Conservation (phyloP, 257 asterid species). For the Ehretia macrophylla region DNA sequence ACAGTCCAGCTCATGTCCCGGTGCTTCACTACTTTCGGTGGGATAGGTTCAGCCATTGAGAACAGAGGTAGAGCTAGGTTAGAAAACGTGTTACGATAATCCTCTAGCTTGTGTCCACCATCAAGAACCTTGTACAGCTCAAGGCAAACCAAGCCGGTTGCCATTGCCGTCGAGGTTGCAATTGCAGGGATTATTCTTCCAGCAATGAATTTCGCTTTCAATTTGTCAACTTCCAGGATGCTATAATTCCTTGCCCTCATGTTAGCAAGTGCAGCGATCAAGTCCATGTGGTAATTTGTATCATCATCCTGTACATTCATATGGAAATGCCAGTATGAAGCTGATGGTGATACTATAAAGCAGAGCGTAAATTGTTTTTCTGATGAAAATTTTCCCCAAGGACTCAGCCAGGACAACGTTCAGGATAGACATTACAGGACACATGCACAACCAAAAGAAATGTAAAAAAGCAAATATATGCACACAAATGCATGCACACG, state of each 20-base stretch:
- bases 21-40: conserved; percentile 68
- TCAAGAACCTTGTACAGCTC: conserved; percentile 80
- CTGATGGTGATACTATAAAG: no score
- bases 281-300: conserved; percentile 86
- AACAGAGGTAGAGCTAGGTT: conserved; percentile 81
- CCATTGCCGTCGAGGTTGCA: conserved; percentile 91
- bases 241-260: conserved; percentile 95
- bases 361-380: no score
- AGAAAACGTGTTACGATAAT: conserved; percentile 86
- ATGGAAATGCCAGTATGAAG: no score
- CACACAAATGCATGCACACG: neutral
- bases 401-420: no score
- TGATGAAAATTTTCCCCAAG: no score
- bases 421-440: no score
- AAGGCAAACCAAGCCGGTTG: conserved; percentile 88
- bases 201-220: conserved; percentile 85
- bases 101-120: conserved; percentile 76
- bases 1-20: conserved; percentile 83
- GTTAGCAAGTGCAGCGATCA: conserved; percentile 87
- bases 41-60: conserved; percentile 87
- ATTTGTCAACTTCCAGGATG: conserved; percentile 85
- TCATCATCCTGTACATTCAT: conserved; percentile 66
- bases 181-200: conserved; percentile 93
- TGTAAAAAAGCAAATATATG: no score
- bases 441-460: no score